Conservation (phyloP, 495 filamentous ascomycete species). For the Clohesyomyces aquaticus region DNA sequence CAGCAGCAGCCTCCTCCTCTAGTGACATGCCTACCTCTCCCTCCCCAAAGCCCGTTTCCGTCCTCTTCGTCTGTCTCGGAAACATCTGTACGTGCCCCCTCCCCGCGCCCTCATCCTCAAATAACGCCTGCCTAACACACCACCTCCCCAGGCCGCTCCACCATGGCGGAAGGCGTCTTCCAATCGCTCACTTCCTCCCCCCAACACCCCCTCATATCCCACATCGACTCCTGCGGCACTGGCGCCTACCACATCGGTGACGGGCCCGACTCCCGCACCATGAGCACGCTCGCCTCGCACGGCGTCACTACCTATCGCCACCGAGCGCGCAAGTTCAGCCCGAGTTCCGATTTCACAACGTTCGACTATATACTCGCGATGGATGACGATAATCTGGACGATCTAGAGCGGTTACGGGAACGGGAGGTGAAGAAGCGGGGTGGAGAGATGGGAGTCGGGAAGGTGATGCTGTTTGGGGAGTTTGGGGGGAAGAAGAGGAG, state of each 20-base stretch:
- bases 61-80: slow-evolving; percentile 94
- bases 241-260: slow-evolving; percentile 78
- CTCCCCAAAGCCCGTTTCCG: slow-evolving; percentile 59
- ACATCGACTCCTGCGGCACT: slow-evolving; percentile 89
- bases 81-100: slow-evolving; percentile 76
- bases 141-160: slow-evolving; percentile 61
- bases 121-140: slow-evolving; percentile 15
- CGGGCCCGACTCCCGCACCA: slow-evolving; percentile 78
- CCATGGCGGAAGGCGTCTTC: slow-evolving; percentile 97
- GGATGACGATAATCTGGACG: slow-evolving; percentile 80
- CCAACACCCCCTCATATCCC: slow-evolving; percentile 62
- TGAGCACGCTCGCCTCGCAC: slow-evolving; percentile 74
- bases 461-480: slow-evolving; percentile 82
- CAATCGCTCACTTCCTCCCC: slow-evolving; percentile 63
- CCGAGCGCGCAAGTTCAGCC: slow-evolving; percentile 71
- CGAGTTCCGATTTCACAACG: slow-evolving; percentile 72
- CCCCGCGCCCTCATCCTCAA: background rate
- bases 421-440: slow-evolving; percentile 55
- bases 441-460: slow-evolving; percentile 49
- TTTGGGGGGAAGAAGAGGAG: slow-evolving; percentile 63
- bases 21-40: slow-evolving; percentile 12
- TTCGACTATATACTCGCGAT: slow-evolving; percentile 96
- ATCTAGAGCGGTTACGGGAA: slow-evolving; percentile 64
- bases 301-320: slow-evolving; percentile 78
- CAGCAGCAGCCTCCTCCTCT: slow-evolving; percentile 11